Percentiles rank a stretch among this genome's conserved stretches.
Evolutionary conservation across 2,329 filamentous ascomycete genomes (phyloP).

Genomic region (Aspergillus alliaceus): DNA sequence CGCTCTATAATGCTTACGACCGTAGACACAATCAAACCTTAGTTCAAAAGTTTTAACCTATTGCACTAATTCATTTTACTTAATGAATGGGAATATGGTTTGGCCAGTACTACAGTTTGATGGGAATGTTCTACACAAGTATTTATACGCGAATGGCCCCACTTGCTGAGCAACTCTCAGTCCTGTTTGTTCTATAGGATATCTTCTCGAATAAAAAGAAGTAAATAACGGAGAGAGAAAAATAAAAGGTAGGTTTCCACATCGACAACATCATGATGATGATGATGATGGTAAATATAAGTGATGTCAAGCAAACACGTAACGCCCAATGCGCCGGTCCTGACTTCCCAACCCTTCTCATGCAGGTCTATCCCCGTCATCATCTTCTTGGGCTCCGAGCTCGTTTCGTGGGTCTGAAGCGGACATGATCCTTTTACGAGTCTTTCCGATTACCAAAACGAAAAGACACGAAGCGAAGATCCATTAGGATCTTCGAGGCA

Average conservation of each 20-base stretch:
- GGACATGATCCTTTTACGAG: conserved; percentile 8
- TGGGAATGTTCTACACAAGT: no score
- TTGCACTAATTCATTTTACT: not conserved
- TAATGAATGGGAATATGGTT: no score
- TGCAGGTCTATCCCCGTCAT: conserved; percentile 21
- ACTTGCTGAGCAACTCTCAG: not conserved
- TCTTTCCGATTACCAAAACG: not conserved
- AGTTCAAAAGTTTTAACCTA: not conserved
- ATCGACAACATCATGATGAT: conserved; percentile 14
- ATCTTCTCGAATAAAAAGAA: conserved; percentile 5
- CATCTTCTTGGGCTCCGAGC: conserved; percentile 18
- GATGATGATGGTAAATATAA: conserved; percentile 18
- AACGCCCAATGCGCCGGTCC: conserved; percentile 30
- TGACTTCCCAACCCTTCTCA: conserved; percentile 22
- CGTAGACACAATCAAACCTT: not conserved
- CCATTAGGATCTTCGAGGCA: conserved; percentile 3
- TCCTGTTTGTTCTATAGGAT: conserved; percentile 9
- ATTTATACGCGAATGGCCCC: not conserved
- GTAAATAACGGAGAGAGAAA: not conserved
- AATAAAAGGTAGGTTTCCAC: conserved; percentile 2
- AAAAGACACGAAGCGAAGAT: conserved; percentile 4
- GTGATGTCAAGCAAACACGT: conserved; percentile 23
- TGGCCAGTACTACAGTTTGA: not conserved
- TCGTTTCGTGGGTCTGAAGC: conserved; percentile 13
- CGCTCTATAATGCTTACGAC: conserved; percentile 20